A percentile compares a stretch with the other conserved stretches of the same genome.
These are phyloP conservation scores for Ricinus communis DNA, from an alignment of 345 rosid genomes.

Conservation along the genomic window DNA sequence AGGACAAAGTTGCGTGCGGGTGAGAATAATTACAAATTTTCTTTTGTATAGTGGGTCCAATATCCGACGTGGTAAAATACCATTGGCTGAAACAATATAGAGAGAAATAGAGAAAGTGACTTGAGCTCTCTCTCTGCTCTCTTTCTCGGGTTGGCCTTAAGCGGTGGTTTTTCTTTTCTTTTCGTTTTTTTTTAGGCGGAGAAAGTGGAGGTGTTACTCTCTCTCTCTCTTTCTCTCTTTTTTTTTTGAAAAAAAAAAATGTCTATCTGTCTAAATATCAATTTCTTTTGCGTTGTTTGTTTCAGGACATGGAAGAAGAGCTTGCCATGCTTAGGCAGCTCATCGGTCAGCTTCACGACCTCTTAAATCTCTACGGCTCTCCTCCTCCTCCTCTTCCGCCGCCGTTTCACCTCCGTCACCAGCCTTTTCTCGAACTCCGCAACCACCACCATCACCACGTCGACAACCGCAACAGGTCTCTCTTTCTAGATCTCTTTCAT, in stretches of 20 bases:
- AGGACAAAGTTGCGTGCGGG: slow-evolving; percentile 58
- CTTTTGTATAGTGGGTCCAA: slow-evolving; percentile 34
- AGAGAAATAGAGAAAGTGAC: background rate
- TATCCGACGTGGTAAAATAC: slow-evolving; percentile 8
- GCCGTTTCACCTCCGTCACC: slow-evolving; percentile 24
- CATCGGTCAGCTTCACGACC: slow-evolving; percentile 91
- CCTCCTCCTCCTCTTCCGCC: slow-evolving; percentile 35
- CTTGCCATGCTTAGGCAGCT: slow-evolving; percentile 96
- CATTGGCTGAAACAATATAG: slow-evolving; percentile 4
- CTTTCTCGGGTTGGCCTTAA: slow-evolving; percentile 2
- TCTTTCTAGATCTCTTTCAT: slow-evolving; percentile 23
- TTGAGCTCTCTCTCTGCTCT: background rate
- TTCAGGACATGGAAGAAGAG: slow-evolving; percentile 87
- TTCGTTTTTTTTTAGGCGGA: too few relatives aligned
- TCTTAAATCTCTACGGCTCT: slow-evolving; percentile 71
- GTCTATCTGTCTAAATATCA: background rate
- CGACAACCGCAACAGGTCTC: slow-evolving; percentile 40
- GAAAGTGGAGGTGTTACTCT: too few relatives aligned
- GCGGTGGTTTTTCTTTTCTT: too few relatives aligned
- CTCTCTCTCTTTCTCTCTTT: background rate
- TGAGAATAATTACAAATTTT: slow-evolving; percentile 33
- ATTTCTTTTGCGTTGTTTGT: background rate
- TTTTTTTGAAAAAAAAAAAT: background rate
- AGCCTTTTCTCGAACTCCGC: slow-evolving; percentile 37
- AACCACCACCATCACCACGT: slow-evolving; percentile 25